Percentiles rank a stretch among this genome's conserved stretches.
Evolutionary conservation across 208 protist genomes (phyloP).

Genomic region (Blechomonas ayalai): DNA sequence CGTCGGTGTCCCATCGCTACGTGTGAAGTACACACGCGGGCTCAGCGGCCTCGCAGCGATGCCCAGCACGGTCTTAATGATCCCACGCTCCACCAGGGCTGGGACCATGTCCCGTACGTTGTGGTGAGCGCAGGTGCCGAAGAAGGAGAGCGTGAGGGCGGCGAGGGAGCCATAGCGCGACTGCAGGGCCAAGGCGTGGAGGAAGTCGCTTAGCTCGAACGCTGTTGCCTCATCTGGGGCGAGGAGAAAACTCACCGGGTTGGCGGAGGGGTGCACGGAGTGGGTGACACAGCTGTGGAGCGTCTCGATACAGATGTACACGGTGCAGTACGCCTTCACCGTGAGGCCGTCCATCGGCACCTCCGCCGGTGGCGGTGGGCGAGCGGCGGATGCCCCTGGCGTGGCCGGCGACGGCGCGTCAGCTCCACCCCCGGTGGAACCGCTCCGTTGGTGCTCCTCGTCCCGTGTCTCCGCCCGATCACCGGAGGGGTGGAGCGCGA

Average conservation of each 20-base stretch:
- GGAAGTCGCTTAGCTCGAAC: slow-evolving; percentile 19
- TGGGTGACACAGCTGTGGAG: slow-evolving; percentile 32
- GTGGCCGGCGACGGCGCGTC: neutral
- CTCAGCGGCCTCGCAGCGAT: slow-evolving; percentile 23
- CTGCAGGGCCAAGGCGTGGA: slow-evolving; percentile 48
- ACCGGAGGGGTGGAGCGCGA: slow-evolving; percentile 5
- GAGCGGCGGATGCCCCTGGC: neutral
- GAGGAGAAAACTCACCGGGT: slow-evolving; percentile 53
- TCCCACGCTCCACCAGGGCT: slow-evolving; percentile 59
- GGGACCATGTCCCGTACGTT: slow-evolving; percentile 83
- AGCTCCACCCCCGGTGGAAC: neutral
- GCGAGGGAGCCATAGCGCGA: slow-evolving; percentile 51
- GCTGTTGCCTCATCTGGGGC: slow-evolving; percentile 20
- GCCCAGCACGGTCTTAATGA: slow-evolving; percentile 48
- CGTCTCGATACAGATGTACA: slow-evolving; percentile 42
- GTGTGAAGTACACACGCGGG: neutral
- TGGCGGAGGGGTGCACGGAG: slow-evolving; percentile 30
- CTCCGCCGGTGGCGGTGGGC: neutral
- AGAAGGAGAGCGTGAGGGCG: slow-evolving; percentile 29
- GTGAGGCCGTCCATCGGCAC: slow-evolving; percentile 10
- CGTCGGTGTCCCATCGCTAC: neutral
- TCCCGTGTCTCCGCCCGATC: neutral
- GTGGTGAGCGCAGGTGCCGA: slow-evolving; percentile 72
- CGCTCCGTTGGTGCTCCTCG: neutral
- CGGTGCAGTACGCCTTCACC: slow-evolving; percentile 33